Conservation (phyloP, 164 flowering plant species). For the Vitis vinifera region ASM3070453v1 NC_081817.1:22247501-22248000, state of each 20-base stretch:
- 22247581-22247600: slow-evolving; percentile 77
- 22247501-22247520: slow-evolving; percentile 75
- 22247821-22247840: slow-evolving; percentile 68
- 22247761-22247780: slow-evolving; percentile 90
- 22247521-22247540: slow-evolving; percentile 75
- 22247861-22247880: too few species aligned
- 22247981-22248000: too few species aligned
- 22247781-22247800: slow-evolving; percentile 68
- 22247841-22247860: slow-evolving; percentile 12
- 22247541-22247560: slow-evolving; percentile 89
- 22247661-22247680: not conserved
- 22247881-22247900: too few species aligned
- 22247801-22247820: slow-evolving; percentile 72
- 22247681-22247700: too few species aligned
- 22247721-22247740: slow-evolving; percentile 40
- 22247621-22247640: slow-evolving; percentile 43
- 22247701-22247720: too few species aligned
- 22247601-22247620: slow-evolving; percentile 48
- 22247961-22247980: too few species aligned
- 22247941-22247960: too few species aligned
- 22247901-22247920: too few species aligned
- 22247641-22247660: slow-evolving; percentile 53
- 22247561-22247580: slow-evolving; percentile 89
- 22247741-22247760: slow-evolving; percentile 67
- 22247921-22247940: too few species aligned